Conservation (phyloP, 495 filamentous ascomycete genomes). For the Annulohypoxylon moriforme region DNA sequence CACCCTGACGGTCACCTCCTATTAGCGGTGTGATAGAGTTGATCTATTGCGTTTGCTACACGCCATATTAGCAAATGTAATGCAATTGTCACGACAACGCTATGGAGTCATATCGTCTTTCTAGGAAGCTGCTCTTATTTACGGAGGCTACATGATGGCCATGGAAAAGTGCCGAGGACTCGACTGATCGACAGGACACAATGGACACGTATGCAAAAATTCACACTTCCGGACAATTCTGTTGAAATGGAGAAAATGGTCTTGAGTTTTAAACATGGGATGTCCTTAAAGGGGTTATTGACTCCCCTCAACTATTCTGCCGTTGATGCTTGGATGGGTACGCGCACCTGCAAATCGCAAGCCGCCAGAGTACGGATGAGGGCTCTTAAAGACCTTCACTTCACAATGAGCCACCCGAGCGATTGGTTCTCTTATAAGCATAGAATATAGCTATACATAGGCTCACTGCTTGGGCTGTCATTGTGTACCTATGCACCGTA, state of each 20-base stretch:
- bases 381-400: no score
- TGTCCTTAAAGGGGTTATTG: no score
- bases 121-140: neutral
- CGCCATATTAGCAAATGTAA: neutral
- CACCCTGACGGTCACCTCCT: neutral
- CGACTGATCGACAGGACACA: neutral
- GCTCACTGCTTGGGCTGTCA: no score
- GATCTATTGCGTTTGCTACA: neutral
- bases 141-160: neutral
- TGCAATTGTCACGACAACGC: neutral
- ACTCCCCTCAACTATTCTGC: no score
- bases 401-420: no score
- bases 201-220: neutral
- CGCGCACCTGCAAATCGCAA: neutral
- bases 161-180: neutral
- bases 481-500: no score
- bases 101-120: neutral
- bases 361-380: neutral
- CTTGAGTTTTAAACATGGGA: no score
- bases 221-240: neutral
- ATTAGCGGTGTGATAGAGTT: neutral
- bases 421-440: no score
- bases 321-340: neutral
- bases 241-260: neutral
- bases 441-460: no score